Conservation (phyloP, 257 asterid genomes). For the Jasminum sambac region DNA sequence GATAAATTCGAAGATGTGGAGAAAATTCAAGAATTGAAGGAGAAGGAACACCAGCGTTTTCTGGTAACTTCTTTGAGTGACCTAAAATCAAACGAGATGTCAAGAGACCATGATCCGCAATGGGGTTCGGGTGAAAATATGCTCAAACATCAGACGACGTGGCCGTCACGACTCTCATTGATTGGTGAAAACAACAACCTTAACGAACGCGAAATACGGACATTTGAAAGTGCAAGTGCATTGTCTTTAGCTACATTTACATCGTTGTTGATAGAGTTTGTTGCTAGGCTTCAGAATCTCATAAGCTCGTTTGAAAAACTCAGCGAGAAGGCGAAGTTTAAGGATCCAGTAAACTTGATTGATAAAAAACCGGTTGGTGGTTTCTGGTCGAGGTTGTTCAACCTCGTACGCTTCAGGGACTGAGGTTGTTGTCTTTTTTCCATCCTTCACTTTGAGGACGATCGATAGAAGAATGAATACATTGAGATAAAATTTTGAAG, state of each 20-base stretch:
- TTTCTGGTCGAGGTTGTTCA: conserved; percentile 43
- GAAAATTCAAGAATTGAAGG: conserved; percentile 29
- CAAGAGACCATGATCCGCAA: conserved; percentile 48
- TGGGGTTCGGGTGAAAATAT: conserved; percentile 14
- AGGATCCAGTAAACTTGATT: conserved; percentile 37
- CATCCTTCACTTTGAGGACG: background rate
- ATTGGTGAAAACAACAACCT: conserved; percentile 27
- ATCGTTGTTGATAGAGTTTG: conserved; percentile 69
- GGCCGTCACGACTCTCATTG: conserved; percentile 35
- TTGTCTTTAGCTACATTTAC: conserved; percentile 78
- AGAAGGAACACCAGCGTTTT: conserved; percentile 15
- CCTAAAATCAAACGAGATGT: conserved; percentile 29
- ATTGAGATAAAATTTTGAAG: too few species aligned
- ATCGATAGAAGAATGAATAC: background rate
- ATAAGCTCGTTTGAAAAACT: conserved; percentile 67
- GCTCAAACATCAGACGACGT: conserved; percentile 23
- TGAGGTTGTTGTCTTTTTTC: background rate
- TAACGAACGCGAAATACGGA: conserved; percentile 47
- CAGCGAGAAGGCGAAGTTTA: conserved; percentile 61
- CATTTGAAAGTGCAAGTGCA: conserved; percentile 74
- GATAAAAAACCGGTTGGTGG: conserved; percentile 26
- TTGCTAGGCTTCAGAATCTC: conserved; percentile 79
- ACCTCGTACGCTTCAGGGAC: conserved; percentile 25
- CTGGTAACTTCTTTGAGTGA: conserved; percentile 47
- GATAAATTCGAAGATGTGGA: conserved; percentile 35